Evolutionary conservation across 345 rosid genomes (phyloP).

Genomic region (Psidium guajava): DNA sequence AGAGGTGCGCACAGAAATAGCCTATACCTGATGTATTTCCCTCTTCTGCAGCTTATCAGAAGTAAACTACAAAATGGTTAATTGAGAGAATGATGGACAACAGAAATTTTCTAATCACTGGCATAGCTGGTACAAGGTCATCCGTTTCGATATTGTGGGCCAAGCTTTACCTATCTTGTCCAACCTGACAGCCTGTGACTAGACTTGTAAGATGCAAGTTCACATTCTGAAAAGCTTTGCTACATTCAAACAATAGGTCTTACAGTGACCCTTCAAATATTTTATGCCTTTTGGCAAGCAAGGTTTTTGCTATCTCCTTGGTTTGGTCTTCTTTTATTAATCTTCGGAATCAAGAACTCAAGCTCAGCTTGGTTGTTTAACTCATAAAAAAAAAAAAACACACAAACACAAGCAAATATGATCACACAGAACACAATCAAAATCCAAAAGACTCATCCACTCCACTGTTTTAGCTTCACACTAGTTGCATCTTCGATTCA

Average conservation of each 20-base stretch:
- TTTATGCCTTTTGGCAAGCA: background rate
- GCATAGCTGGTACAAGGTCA: background rate
- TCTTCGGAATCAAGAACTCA: background rate
- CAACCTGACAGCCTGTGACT: background rate
- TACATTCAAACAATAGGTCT: background rate
- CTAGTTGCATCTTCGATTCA: background rate
- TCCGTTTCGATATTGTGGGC: background rate
- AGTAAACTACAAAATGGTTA: background rate
- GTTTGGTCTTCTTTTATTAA: background rate
- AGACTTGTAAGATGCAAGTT: background rate
- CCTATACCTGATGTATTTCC: background rate
- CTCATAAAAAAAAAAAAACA: background rate
- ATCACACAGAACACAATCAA: background rate
- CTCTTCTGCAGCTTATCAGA: background rate
- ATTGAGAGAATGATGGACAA: background rate
- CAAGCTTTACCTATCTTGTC: background rate
- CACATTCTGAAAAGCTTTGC: background rate
- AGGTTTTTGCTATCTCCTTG: background rate
- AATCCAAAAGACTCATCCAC: background rate
- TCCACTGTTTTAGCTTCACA: background rate
- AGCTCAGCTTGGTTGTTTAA: background rate
- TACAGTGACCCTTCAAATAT: background rate
- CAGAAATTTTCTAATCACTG: background rate
- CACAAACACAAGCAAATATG: background rate
- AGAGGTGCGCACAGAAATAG: background rate